Evolutionary conservation across 495 filamentous ascomycete genomes (phyloP), one percentile per base, ranked within the genome.

Genomic region (Neurospora terricola): DNA sequence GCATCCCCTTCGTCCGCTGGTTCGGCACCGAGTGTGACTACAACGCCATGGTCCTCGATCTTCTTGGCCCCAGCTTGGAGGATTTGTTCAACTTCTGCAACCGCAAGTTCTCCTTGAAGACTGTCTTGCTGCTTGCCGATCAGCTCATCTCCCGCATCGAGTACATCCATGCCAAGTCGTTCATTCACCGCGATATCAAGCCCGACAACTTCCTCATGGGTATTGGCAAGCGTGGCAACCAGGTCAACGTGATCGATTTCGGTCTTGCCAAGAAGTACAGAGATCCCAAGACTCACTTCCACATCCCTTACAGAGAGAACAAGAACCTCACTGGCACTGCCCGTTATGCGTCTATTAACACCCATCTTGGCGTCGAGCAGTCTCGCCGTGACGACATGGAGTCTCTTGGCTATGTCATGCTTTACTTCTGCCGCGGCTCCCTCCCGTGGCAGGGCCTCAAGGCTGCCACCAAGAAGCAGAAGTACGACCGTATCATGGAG

Each of bases 21-120:
- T 99, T 98, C 84, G 96, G 96, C 75, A 99, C 96, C 72, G 96
- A 99, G 84, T 99, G 96, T 84, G 96, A 99, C 85, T 99, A 99
- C 89, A 98, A 99, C 84, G 96, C 96, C 79, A 99, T 99, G 96
- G 96, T 99, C 69, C 91, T 99, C 76, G 96, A 99, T 79, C 90
- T 99, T 21, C 92, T 99, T 45, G 96, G 96, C 70, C 96, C 96
- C 73, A 97, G 93, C 81, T 86, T 99, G 87, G 96, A 99, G 84
- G 96, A 99, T 81, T 87, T 99, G n/a, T 99, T 99, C 94, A 99
- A 99, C 89, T 99, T 99, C 83, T 99, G 96, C 90, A 99, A 98
- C 89, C 91, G 96, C 81, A 99, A 99, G 82, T 99, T 98, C 88
- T 97, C 96, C 11, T 85, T 99, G 76, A 99, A 99, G 91, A 99